Percentiles rank a stretch among this genome's conserved stretches.
phyloP scores from a whole-genome alignment of 2,329 filamentous ascomycete species.

The Xylariaceae sp. region DNA sequence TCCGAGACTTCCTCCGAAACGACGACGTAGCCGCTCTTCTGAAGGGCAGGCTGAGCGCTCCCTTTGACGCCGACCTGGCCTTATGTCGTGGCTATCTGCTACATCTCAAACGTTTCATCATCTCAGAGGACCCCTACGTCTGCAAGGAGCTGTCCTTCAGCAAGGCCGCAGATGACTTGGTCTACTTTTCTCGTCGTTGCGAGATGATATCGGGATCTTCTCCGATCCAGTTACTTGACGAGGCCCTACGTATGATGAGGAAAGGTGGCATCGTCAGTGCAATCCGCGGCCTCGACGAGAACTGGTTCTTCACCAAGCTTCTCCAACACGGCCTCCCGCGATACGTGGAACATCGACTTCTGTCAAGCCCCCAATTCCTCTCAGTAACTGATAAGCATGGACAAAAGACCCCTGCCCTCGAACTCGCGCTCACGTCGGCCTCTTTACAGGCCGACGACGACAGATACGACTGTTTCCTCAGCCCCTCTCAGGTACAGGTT shows the following conservation, averaged over 20 bases:
- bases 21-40: background rate
- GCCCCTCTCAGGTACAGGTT: background rate
- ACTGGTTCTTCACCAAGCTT: background rate
- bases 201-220: background rate
- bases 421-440: background rate
- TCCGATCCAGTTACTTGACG: background rate
- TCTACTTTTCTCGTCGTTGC: background rate
- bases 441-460: background rate
- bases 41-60: background rate
- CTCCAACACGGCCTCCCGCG: background rate
- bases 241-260: background rate
- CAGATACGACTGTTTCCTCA: background rate
- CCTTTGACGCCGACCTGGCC: slow-evolving; percentile 1
- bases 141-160: background rate
- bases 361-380: background rate
- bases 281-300: background rate
- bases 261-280: background rate
- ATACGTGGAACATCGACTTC: background rate
- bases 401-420: background rate
- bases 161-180: background rate
- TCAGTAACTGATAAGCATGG: background rate
- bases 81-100: slow-evolving; percentile 1
- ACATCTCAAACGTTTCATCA: slow-evolving; percentile 2
- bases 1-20: slow-evolving; percentile 3
- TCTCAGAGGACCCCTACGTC: background rate